Evolutionary conservation across 2,329 filamentous ascomycete genomes (phyloP), one percentile per base, ranked within the genome.

Genomic region (Coniochaeta sp.): DNA sequence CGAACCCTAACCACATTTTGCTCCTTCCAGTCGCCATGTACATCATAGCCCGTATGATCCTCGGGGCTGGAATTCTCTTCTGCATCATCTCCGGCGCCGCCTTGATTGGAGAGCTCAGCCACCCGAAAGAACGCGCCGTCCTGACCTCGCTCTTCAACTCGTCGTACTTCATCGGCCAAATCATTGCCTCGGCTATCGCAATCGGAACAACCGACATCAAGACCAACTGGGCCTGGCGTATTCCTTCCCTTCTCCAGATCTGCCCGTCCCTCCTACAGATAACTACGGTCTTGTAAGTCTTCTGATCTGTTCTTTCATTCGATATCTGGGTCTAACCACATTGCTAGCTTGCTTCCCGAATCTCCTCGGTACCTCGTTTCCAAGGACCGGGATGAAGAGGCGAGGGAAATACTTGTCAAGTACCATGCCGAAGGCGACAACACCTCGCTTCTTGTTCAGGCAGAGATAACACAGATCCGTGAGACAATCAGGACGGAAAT

Each of bases 71-170:
- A 42, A 82, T 83, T 53, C 75, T 77, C 0, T 78, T 77, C 46
- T 78, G 75, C 56, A 83, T 83, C 58, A 76, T 83, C 51, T 77
- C 77, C 6, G 80, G 76, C 5, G 81, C 80, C 1, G 72, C 78
- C 6, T 65, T 83, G 47, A 78, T 84, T 28, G 80, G 78, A 59
- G 81, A 84, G 62, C 67, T 84, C 10, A 75, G 73, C 3, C 77
- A 83, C 61, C 79, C 80, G 6, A 82, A 81, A 64, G 80, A 83
- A 61, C 77, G 81, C 51, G 71, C 79, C 0, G 70, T 81, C 35
- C 56, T 83, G 51, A 83, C 79, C 1, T 81, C 78, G 9, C 70
- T 83, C 4, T 83, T 83, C 70, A 83, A 83, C 59, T 75, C 69
- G 63, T 76, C 76, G 10, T 82, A 79, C 59, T 74, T 81, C 55